A percentile compares a stretch with the other conserved stretches of the same genome.
Conservation (phyloP, 345 rosid genomes). For the Gossypium turneri region DNA sequence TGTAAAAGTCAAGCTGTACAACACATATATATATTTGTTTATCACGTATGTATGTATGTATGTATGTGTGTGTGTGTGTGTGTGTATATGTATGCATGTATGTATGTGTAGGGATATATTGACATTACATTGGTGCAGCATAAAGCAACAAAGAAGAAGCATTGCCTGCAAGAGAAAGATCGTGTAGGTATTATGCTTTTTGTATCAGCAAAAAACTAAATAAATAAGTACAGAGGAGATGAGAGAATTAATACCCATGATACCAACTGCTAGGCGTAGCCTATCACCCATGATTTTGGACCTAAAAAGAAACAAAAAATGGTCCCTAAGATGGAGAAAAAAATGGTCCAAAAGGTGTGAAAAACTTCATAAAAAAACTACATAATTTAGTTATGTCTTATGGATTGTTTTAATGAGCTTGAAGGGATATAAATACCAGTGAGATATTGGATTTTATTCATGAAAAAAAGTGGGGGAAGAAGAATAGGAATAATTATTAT, state of each 20-base stretch:
- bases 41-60: too few species aligned
- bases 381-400: not conserved
- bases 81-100: too few species aligned
- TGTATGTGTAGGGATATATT: not conserved
- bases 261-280: slow-evolving; percentile 48
- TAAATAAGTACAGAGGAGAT: not conserved
- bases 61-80: not conserved
- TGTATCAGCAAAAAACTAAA: not conserved
- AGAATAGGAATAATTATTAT: slow-evolving; percentile 17
- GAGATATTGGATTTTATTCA: not conserved
- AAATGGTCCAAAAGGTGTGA: slow-evolving; percentile 6
- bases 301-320: not conserved
- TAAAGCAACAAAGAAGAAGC: slow-evolving; percentile 70
- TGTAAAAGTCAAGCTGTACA: slow-evolving; percentile 60
- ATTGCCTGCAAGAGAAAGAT: slow-evolving; percentile 54
- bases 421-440: slow-evolving; percentile 31
- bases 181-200: not conserved
- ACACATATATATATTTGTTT: not conserved
- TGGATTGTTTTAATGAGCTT: slow-evolving; percentile 10
- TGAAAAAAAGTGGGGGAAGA: not conserved
- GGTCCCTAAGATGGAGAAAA: slow-evolving; percentile 10
- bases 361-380: not conserved
- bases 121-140: slow-evolving; percentile 64
- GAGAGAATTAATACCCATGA: slow-evolving; percentile 31
- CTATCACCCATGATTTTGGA: slow-evolving; percentile 38